A percentile compares a stretch with the other conserved stretches of the same genome.
These are phyloP conservation scores for Daucus carota DNA, from an alignment of 129 eudicot species.

Conservation along the genomic window DNA sequence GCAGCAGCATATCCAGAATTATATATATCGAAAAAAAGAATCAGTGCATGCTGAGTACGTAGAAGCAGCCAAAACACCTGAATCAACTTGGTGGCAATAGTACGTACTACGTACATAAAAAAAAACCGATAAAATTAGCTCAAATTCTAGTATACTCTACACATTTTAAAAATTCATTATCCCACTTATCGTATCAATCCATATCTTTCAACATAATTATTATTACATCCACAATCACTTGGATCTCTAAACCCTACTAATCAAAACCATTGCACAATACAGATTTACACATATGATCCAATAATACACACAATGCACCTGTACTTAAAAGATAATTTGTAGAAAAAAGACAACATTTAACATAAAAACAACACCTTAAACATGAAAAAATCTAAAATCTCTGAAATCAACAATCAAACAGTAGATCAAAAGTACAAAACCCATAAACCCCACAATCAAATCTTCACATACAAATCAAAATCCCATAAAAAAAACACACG, in stretches of 20 bases:
- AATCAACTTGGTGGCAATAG: too few species aligned
- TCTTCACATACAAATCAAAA: not conserved
- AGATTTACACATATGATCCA: not conserved
- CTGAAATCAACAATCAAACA: not conserved
- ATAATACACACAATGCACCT: not conserved
- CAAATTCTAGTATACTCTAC: not conserved
- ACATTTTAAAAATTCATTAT: not conserved
- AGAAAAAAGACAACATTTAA: not conserved
- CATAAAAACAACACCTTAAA: not conserved
- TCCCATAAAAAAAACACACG: not conserved
- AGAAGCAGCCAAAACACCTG: not conserved
- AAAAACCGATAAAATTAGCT: not conserved
- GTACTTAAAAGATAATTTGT: not conserved
- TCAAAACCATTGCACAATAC: not conserved
- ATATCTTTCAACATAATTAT: not conserved
- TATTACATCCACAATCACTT: not conserved
- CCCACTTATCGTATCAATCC: not conserved
- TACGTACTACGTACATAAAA: not conserved
- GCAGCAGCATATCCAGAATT: not conserved
- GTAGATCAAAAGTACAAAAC: not conserved
- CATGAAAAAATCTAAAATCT: not conserved
- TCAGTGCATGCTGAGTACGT: not conserved
- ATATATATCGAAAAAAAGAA: not conserved
- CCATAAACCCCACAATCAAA: not conserved
- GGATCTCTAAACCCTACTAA: not conserved